Percentiles rank a stretch among this genome's conserved stretches.
Evolutionary conservation across 2,329 filamentous ascomycete species (phyloP).

Genomic region (Penicillium sp.): DNA sequence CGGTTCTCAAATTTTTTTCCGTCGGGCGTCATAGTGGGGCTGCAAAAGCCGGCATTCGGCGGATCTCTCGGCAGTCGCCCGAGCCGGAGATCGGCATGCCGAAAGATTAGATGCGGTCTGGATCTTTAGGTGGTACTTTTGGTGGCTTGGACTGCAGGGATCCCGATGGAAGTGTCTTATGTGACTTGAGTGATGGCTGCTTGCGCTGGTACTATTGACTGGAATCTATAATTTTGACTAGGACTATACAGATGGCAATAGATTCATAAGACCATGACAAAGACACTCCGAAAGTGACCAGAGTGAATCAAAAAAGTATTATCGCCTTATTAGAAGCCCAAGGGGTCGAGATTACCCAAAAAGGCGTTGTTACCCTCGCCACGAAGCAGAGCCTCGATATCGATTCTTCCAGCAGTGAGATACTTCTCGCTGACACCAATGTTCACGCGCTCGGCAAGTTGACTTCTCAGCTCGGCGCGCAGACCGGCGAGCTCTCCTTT

Average conservation of each 20-base stretch:
- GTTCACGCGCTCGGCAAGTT: conserved; percentile 74
- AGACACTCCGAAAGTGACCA: not conserved
- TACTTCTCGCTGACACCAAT: conserved; percentile 85
- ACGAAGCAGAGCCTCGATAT: conserved; percentile 71
- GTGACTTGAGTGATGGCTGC: not conserved
- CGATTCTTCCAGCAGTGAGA: conserved; percentile 77
- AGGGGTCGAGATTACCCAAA: conserved; percentile 55
- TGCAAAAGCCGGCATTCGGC: conserved; percentile 21
- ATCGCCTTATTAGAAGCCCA: conserved; percentile 34
- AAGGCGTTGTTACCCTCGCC: conserved; percentile 64
- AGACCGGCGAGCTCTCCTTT: conserved; percentile 72
- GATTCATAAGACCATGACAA: not conserved
- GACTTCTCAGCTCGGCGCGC: conserved; percentile 67
- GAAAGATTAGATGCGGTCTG: conserved; percentile 11
- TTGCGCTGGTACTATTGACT: not conserved
- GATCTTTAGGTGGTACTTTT: not conserved
- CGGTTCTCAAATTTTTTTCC: conserved; percentile 12
- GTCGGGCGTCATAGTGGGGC: conserved; percentile 17
- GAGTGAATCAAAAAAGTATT: not conserved
- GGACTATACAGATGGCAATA: conserved; percentile 1
- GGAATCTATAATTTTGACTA: not conserved
- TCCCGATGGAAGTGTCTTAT: too few species aligned
- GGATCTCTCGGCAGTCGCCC: conserved; percentile 8
- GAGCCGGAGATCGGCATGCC: conserved; percentile 17
- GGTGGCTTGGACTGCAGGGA: not conserved